Evolutionary conservation across 108 stramenopile species (phyloP).

Genomic region (Licmophora abbreviata): DNA sequence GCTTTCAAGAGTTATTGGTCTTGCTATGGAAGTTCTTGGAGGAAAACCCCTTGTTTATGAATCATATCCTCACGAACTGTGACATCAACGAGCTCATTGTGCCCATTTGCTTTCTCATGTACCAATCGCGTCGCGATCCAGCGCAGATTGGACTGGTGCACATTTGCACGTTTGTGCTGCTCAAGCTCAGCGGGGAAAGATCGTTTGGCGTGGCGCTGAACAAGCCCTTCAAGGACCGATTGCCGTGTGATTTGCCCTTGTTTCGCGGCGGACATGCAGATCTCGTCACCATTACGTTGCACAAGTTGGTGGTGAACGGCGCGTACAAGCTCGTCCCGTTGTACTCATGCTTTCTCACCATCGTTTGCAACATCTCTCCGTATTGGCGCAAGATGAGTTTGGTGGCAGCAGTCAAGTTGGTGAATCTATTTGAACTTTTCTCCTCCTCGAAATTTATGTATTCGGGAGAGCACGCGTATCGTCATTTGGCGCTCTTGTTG

Average conservation of each 20-base stretch:
- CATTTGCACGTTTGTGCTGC: constrained; percentile 92
- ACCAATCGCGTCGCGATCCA: constrained; percentile 80
- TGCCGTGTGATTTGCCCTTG: constrained; percentile 80
- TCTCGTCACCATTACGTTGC: constrained; percentile 87
- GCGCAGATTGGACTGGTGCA: constrained; percentile 89
- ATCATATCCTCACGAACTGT: constrained; percentile 75
- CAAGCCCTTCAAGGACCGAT: constrained; percentile 71
- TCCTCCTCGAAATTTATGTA: constrained; percentile 86
- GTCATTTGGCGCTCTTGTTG: constrained; percentile 82
- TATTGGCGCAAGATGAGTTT: constrained; percentile 86
- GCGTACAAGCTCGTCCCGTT: constrained; percentile 77
- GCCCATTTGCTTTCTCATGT: constrained; percentile 92
- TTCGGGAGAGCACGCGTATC: constrained; percentile 81
- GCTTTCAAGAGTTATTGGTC: constrained; percentile 92
- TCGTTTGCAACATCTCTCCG: constrained; percentile 92
- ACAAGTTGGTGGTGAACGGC: constrained; percentile 94
- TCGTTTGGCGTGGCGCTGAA: constrained; percentile 93
- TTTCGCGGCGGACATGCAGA: constrained; percentile 92
- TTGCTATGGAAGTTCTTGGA: constrained; percentile 96
- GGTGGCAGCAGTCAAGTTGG: constrained; percentile 88
- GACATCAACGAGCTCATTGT: constrained; percentile 80
- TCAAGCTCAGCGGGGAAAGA: constrained; percentile 92
- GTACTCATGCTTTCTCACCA: constrained; percentile 94
- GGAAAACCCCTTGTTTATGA: constrained; percentile 88
- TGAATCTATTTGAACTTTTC: constrained; percentile 93